Evolutionary conservation across 106 monocot genomes (phyloP).

Genomic region (Vanilla planifolia): DNA sequence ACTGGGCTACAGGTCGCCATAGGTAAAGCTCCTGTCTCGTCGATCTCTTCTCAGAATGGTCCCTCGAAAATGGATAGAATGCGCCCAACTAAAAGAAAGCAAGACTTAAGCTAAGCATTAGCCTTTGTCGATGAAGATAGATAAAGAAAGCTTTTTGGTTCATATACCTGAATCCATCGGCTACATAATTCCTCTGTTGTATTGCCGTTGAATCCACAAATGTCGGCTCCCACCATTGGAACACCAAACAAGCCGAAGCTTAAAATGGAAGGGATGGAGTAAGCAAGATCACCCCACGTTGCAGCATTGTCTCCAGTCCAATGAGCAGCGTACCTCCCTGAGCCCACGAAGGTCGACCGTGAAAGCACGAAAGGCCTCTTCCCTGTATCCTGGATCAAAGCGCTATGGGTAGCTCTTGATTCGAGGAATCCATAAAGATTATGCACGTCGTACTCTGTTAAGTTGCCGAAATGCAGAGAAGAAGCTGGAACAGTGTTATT

Average conservation of each 20-base stretch:
- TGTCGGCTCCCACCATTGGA: conserved; percentile 83
- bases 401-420: conserved; percentile 41
- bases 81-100: conserved; percentile 80
- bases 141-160: too few species aligned
- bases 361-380: conserved; percentile 64
- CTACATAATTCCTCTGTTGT: conserved; percentile 63
- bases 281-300: conserved; percentile 49
- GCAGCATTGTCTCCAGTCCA: conserved; percentile 70
- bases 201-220: conserved; percentile 54
- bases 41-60: conserved; percentile 30
- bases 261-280: conserved; percentile 55
- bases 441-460: conserved; percentile 65
- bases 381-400: conserved; percentile 33
- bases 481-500: conserved; percentile 46
- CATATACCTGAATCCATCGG: conserved; percentile 79
- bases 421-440: conserved; percentile 61
- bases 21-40: conserved; percentile 57
- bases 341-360: conserved; percentile 62
- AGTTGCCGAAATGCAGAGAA: conserved; percentile 43
- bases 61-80: conserved; percentile 84
- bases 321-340: conserved; percentile 60
- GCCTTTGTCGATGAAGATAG: too few species aligned
- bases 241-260: conserved; percentile 71
- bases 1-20: conserved; percentile 48
- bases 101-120: too few species aligned